Evolutionary conservation across 2,329 filamentous ascomycete species (phyloP).

Genomic region (Fusarium nygamai): DNA sequence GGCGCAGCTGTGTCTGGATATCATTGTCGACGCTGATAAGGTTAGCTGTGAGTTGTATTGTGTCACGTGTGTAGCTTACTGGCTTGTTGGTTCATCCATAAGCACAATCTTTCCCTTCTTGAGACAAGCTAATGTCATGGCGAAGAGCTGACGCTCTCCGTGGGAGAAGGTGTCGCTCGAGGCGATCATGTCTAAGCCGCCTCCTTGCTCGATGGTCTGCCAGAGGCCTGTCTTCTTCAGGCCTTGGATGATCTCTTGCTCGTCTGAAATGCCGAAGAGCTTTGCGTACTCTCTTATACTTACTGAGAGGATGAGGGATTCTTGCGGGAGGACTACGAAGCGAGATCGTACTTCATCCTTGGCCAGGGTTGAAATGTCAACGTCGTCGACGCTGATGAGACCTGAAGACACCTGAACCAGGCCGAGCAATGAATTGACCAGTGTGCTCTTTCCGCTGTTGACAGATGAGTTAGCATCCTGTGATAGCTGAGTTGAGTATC

Average conservation of each 20-base stretch:
- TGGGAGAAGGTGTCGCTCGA: not conserved
- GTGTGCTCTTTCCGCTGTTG: not conserved
- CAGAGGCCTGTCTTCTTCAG: not conserved
- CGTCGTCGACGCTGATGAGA: not conserved
- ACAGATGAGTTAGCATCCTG: not conserved
- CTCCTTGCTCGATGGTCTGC: not conserved
- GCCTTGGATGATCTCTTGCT: not conserved
- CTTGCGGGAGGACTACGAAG: not conserved
- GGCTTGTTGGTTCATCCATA: not conserved
- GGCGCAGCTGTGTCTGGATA: not conserved
- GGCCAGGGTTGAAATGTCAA: not conserved
- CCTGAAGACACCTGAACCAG: not conserved
- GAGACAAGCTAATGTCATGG: not conserved
- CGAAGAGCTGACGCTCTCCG: not conserved
- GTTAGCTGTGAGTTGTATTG: not conserved
- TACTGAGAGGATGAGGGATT: not conserved
- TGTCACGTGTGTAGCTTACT: not conserved
- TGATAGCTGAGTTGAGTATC: too few species aligned
- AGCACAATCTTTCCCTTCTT: not conserved
- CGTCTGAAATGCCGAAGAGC: not conserved
- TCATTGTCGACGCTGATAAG: not conserved
- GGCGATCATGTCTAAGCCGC: not conserved
- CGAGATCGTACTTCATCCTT: not conserved
- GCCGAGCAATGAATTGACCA: not conserved
- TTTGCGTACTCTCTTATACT: not conserved